Base-by-base conservation (phyloP, 1,139 yeast species). In the Candida anutae region DNA sequence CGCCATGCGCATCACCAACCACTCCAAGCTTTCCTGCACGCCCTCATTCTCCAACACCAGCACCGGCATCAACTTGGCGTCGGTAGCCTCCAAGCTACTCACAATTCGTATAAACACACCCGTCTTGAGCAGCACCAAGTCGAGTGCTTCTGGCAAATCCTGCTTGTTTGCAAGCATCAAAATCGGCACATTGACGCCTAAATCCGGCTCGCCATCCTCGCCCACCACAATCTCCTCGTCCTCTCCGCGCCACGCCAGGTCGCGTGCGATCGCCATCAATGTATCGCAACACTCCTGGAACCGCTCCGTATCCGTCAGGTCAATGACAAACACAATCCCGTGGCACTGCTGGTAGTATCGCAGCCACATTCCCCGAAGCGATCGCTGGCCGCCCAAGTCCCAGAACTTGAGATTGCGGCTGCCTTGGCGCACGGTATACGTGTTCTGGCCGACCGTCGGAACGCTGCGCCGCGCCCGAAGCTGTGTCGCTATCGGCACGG, bases 311-410 rank as follows among this genome's bases (percentile, higher is more conserved):
- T 88, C 96, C 0, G 95, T 77, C 5, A 95, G 83, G 50, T 90
- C 98, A 10, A 90, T 88, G 19, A 90, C 79, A 50, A 88, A 90
- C 25, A 90, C 79, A 19, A 90, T 83, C 0, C 93, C 97, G 53
- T 90, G 96, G 31, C 95, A 83, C 32, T 79, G 82, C 16, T 67
- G 62, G 55, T 77, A 90, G 58, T 90, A 90, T 33, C 85, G 74
- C 10, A 80, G 69, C 98, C 98, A 90, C 68, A 90, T 67, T 21
- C 75, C 64, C 27, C 97, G 65, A 28, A 90, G 60, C 15, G 83
- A 67, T 46, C 76, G 78, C 53, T 90, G 97, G 5, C 98, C 98
- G 6, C 97, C 97, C 23, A 90, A 75, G 53, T 90, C 98, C 97
- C 97, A 90, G 42, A 90, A 74, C 48, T 87, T 84, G 33, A 90